Base-by-base conservation (phyloP, 2,329 filamentous ascomycete genomes). In the Clarireedia hainanense region DNA sequence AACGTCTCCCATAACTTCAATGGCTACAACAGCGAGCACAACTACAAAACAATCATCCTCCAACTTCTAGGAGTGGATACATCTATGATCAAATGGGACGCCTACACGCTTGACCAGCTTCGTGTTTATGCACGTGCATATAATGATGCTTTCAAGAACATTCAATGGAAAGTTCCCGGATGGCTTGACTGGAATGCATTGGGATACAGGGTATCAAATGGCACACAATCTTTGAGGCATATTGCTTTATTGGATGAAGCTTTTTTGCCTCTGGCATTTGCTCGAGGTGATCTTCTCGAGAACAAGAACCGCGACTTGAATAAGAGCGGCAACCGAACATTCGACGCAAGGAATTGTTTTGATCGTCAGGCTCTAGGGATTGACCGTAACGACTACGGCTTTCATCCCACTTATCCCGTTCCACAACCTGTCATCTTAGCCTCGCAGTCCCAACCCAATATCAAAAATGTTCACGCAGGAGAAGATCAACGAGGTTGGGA, bases 51-150 rank as follows among this genome's bases (percentile, higher is more conserved):
- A n/a, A 27, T 34, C 2, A 53, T 63, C 23, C 57, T 58, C 7
- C 10, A 47, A 0, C 46, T 63, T 10, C 58, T 61, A 2, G 37
- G 36, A 4, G 37, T 63, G 9, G 26, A 56, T 26, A 9, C 9
- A 3, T 12, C 42, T 6, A 17, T 50, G 5, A 15, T 49, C 12
- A 10, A 43, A 6, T 24, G 48, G 2, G 24, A 36, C 5, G 2
- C 39, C 3, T 58, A 52, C 17, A 47, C 24, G 2, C 49, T 63
- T 0, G 30, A 56, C 1, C 37, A 61, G n/a, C 53, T 62, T 5
- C 55, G 61, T 23, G 36, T 20, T 2, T 63, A 63, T 47, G 61
- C 60, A 9, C 52, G 61, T 24, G 60, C 58, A 2, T 62, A 58
- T 46, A 60, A 63, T 45, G 9, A 17, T 0, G 36, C 14, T 36